Evolutionary conservation across 2,329 filamentous ascomycete species (phyloP).

Genomic region (Neonectria hederae): DNA sequence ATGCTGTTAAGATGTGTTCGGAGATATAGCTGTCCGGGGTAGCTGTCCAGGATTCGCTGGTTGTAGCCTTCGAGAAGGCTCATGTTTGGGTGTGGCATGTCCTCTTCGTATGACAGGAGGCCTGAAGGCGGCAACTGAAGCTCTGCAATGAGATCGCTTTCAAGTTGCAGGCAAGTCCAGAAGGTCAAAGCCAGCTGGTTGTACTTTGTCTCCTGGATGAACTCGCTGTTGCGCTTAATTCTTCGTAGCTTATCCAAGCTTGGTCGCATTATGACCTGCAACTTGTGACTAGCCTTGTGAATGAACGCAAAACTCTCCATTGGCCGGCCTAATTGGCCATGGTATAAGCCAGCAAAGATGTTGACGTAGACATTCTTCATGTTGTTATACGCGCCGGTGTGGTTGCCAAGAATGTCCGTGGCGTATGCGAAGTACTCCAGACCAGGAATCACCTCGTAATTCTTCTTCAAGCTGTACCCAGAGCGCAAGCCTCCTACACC

Average conservation of each 20-base stretch:
- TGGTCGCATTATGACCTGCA: constrained; percentile 80
- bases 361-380: constrained; percentile 86
- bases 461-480: constrained; percentile 56
- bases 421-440: constrained; percentile 90
- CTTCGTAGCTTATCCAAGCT: constrained; percentile 59
- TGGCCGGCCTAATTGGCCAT: constrained; percentile 86
- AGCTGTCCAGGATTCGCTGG: constrained; percentile 64
- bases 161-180: constrained; percentile 93
- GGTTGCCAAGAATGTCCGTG: constrained; percentile 84
- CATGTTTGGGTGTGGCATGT: constrained; percentile 73
- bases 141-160: constrained; percentile 94
- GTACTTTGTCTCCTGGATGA: constrained; percentile 55
- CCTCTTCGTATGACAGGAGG: constrained; percentile 68
- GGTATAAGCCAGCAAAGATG: constrained; percentile 86
- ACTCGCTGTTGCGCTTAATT: constrained; percentile 49
- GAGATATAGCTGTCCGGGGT: constrained; percentile 70
- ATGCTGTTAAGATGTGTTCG: constrained; percentile 72
- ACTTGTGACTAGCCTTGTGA: constrained; percentile 62
- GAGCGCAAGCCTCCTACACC: constrained; percentile 43
- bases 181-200: constrained; percentile 81
- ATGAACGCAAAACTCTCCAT: constrained; percentile 81
- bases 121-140: constrained; percentile 71
- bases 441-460: constrained; percentile 87
- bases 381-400: constrained; percentile 80
- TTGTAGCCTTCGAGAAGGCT: constrained; percentile 55